Base-by-base conservation (phyloP, 2,329 filamentous ascomycete genomes). In the Daldinia sp. region DNA sequence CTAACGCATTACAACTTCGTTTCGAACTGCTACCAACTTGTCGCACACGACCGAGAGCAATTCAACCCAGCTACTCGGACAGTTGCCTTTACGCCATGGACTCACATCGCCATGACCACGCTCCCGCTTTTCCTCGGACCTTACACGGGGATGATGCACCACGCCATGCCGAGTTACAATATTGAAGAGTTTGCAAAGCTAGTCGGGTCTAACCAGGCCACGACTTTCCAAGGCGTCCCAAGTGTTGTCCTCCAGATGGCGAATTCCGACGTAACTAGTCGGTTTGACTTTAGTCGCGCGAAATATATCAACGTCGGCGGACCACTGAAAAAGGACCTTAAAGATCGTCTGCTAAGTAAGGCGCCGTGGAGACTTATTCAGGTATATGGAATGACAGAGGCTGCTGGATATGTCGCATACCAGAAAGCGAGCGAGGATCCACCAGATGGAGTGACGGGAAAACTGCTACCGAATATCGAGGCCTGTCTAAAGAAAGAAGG, bases 321-420 rank as follows among this genome's bases (percentile, higher is more conserved):
- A 13, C 73, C 75, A 3, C 68, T 80, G 2, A 77, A 76, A 64
- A 68, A 72, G 10, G 75, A 75, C 1, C 72, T 78, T n/a, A 60
- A 75, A 2, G 64, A 74, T 3, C 71, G 67, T 4, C 66, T 79
- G 3, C 63, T 75, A 39, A 56, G 64, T 17, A 68, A 73, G 25
- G 73, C 75, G 2, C 73, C 77, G 0, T 80, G 79, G 78, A 70
- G 71, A 48, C 72, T 80, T 15, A 75, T 78, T 3, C 78, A 81
- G 45, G 75, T 77, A 0, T 82, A 80, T 53, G 80, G 79, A 17
- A 81, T 82, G 79, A 81, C 79, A 0, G 80, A 82, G 60, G 78
- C 75, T 2, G 77, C 75, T 4, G 78, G 73, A 0, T 82, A 80
- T 61, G 76, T 80, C 3, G 80, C 78, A 0, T 78, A 80, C 49